Evolutionary conservation across 2,329 filamentous ascomycete species (phyloP), one percentile per base, ranked within the genome.

Genomic region (Diaporthe velutina): DNA sequence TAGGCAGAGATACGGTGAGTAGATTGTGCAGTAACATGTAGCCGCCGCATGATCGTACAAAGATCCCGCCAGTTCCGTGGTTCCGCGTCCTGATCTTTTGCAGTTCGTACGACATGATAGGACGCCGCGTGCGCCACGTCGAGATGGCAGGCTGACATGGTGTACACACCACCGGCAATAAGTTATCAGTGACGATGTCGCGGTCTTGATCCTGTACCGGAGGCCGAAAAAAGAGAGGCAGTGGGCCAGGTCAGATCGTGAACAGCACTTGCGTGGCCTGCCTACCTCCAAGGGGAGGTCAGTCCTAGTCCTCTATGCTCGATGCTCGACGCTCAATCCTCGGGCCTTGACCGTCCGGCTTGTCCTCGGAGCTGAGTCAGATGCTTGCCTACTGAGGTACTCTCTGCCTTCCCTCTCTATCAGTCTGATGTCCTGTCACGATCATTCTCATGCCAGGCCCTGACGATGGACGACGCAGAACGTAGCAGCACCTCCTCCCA

Each of bases 401-500:
- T 8, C 25, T 54, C 9, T 28, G 25, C 9, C n/a, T 54, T 30
- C 13, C 22, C 50, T 57, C 19, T 57, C 3, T 19, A 57, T 4
- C 7, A 33, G 19, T 10, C 19, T 22, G 28, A 33, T 4, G 1
- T 38, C 4, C 7, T 19, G 30, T 57, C 30, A 38, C 54, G 2
- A 22, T 22, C 30, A 57, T 57, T 30, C 4, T 22, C 30, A n/a
- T 10, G 30, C 52, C 7, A 1, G 28, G 1, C 33, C 4, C 12
- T 28, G 57, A 60, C 35, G 5, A 60, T 60, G 57, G 35, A 60
- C 4, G 57, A 60, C 57, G 10, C 57, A 35, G 57, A 60, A 60
- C 35, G 57, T 13, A 60, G 57, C 57, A 60, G 57, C 35, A 60
- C n/a, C 35, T 60, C 57, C 35, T 60, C 57, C 35, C 35, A 42